These are phyloP conservation scores for Stagonosporopsis tanaceti DNA, from an alignment of 2,329 filamentous ascomycete species.

Conservation along the genomic window DNA sequence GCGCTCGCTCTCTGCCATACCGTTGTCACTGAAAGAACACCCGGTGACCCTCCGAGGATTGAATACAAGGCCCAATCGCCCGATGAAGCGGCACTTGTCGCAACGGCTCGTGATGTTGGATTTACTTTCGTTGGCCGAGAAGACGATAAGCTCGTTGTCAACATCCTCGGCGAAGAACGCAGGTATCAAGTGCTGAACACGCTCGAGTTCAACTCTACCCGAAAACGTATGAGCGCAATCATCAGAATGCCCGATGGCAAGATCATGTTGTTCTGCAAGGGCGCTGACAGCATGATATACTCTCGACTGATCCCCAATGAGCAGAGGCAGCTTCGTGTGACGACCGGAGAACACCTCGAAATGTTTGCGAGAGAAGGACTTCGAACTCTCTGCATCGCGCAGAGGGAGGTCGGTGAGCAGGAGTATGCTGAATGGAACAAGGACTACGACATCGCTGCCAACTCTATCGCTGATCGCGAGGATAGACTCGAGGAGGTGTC, in stretches of 20 bases:
- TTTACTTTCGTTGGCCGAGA: conserved; percentile 88
- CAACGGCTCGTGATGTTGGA: conserved; percentile 92
- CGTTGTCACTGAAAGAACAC: conserved; percentile 87
- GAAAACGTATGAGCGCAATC: conserved; percentile 98
- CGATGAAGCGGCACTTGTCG: conserved; percentile 92
- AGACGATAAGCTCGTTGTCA: conserved; percentile 82
- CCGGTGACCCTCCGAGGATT: conserved; percentile 89
- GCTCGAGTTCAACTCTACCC: conserved; percentile 94
- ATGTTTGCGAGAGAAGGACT: conserved; percentile 96
- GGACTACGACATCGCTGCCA: conserved; percentile 86
- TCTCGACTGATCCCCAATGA: conserved; percentile 85
- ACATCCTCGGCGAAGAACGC: conserved; percentile 84
- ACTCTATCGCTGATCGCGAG: conserved; percentile 84
- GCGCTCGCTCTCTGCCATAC: conserved; percentile 95
- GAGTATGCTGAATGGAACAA: conserved; percentile 87
- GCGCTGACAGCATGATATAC: conserved; percentile 96
- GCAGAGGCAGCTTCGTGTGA: conserved; percentile 81
- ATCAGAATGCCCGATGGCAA: conserved; percentile 90
- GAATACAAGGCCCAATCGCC: conserved; percentile 97
- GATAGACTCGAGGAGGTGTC: conserved; percentile 91
- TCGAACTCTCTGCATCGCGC: conserved; percentile 91
- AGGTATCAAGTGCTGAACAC: conserved; percentile 91
- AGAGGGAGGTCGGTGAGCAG: conserved; percentile 79
- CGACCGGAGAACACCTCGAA: conserved; percentile 92
- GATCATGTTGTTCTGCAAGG: conserved; percentile 95